phyloP scores from a whole-genome alignment of 345 rosid species.

The Acer yangbiense region DNA sequence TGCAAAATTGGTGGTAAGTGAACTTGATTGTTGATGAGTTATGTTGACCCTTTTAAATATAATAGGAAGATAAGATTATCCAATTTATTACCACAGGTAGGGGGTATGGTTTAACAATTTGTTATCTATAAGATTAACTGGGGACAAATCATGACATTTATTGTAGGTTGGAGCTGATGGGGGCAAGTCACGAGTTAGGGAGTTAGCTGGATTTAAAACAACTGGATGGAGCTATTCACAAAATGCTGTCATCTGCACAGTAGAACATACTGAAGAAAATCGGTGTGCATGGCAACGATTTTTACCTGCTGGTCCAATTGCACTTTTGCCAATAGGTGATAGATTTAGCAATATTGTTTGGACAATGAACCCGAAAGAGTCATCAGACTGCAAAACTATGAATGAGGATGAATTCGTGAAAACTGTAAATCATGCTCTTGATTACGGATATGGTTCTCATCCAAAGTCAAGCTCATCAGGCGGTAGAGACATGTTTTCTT shows the following conservation, averaged over 20 bases:
- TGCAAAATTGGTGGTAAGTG: slow-evolving; percentile 88
- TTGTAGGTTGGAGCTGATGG: slow-evolving; percentile 96
- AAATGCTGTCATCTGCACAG: slow-evolving; percentile 89
- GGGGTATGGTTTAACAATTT: slow-evolving; percentile 3
- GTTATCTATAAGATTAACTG: background rate
- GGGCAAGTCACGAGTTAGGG: slow-evolving; percentile 84
- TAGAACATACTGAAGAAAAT: slow-evolving; percentile 74
- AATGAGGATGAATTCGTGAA: slow-evolving; percentile 75
- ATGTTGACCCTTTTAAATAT: background rate
- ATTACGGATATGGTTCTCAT: slow-evolving; percentile 81
- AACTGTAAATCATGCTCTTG: slow-evolving; percentile 76
- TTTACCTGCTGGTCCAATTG: slow-evolving; percentile 90
- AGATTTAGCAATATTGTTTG: slow-evolving; percentile 91
- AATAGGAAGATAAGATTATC: background rate
- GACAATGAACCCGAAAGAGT: slow-evolving; percentile 86
- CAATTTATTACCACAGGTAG: background rate
- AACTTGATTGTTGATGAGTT: slow-evolving; percentile 23
- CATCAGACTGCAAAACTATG: slow-evolving; percentile 66
- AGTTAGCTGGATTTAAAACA: slow-evolving; percentile 77
- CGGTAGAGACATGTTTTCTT: slow-evolving; percentile 45
- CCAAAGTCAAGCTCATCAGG: slow-evolving; percentile 55
- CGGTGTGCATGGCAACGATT: slow-evolving; percentile 91
- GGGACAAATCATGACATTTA: slow-evolving; percentile 14
- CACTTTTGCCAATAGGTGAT: slow-evolving; percentile 84
- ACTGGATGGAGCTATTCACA: slow-evolving; percentile 92